phyloP scores from a whole-genome alignment of 2,329 filamentous ascomycete species.

The Exophiala oligosperma region DNA sequence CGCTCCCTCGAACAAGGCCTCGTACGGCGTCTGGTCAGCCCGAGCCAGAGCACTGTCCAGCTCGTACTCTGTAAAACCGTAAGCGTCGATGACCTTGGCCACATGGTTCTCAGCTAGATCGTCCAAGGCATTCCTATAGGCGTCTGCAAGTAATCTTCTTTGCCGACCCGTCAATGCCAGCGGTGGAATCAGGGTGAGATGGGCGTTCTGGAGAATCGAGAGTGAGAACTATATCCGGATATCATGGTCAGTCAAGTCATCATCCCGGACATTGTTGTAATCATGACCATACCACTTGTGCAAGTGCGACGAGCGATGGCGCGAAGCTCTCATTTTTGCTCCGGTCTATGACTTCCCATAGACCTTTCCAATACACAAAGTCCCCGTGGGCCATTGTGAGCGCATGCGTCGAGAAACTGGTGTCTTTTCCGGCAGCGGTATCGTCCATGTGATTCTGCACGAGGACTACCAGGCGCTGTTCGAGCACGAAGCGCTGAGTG shows the following conservation, averaged over 20 bases:
- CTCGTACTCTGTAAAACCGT: constrained; percentile 31
- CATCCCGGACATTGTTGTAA: neutral
- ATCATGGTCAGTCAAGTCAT: neutral
- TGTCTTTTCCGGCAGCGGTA: constrained; percentile 25
- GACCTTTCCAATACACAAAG: constrained; percentile 28
- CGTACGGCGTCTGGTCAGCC: constrained; percentile 28
- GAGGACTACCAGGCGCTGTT: constrained; percentile 23
- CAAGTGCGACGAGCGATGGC: constrained; percentile 11
- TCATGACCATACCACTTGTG: constrained; percentile 20
- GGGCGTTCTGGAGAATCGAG: constrained; percentile 22
- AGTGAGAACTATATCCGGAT: constrained; percentile 23
- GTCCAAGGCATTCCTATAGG: constrained; percentile 23
- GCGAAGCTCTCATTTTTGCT: constrained; percentile 9
- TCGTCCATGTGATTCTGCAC: constrained; percentile 29
- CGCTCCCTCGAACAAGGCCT: constrained; percentile 29
- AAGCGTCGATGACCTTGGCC: constrained; percentile 28
- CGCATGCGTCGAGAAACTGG: constrained; percentile 28
- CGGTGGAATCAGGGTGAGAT: constrained; percentile 13
- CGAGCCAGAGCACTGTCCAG: constrained; percentile 31
- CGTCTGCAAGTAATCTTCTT: constrained; percentile 16
- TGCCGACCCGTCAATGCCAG: constrained; percentile 14
- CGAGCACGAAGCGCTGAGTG: constrained; percentile 27
- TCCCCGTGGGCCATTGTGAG: constrained; percentile 33
- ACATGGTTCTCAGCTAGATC: constrained; percentile 24
- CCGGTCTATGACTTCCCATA: constrained; percentile 23